Evolutionary conservation across 495 filamentous ascomycete species (phyloP), one percentile per base, ranked within the genome.

Genomic region (Rostrohypoxylon terebratum): DNA sequence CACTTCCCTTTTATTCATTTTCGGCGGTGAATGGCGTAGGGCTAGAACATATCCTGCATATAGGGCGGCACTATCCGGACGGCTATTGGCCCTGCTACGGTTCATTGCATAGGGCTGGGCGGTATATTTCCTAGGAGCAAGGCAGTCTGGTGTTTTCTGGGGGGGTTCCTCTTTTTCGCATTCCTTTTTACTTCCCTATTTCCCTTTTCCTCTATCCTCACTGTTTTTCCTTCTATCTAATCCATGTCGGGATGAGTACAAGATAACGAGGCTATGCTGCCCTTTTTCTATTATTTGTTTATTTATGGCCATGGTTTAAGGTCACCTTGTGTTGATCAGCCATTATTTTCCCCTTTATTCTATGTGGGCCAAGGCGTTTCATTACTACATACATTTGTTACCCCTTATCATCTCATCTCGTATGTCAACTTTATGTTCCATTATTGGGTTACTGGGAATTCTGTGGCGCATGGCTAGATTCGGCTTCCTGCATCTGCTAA

Each of bases 201-300:
- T 38, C 16, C 28, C 18, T 34, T 40, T 47, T 34, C 28, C 28
- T 28, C 6, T 28, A 28, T 28, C 28, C 3, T 28, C 6, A 28
- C 28, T 28, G 6, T 28, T 28, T 33, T 54, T 40, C 28, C 11
- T 23, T 42, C n/a, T 9, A 0, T 59, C 18, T 23, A 42, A n/a
- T 28, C 11, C 34, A 34, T 57, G 47, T 38, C 20, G 11, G 42
- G 28, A 73, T 23, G 70, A 73, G 61, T 42, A 42, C 38, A 13
- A 42, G 3, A 2, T 2, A 34, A 73, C 62, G 71, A 66, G 62
- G 71, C 66, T 69, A 73, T 69, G 71, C 40, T 66, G 69, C 62
- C 61, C 21, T 61, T 64, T 58, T 25, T 47, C 23, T 40, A 34
- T 34, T 40, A 34, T 55, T 59, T 54, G 9, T 54, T 38, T 57